phyloP scores from a whole-genome alignment of 768 basidiomycete genomes.

The Suillus decipiens region DNA sequence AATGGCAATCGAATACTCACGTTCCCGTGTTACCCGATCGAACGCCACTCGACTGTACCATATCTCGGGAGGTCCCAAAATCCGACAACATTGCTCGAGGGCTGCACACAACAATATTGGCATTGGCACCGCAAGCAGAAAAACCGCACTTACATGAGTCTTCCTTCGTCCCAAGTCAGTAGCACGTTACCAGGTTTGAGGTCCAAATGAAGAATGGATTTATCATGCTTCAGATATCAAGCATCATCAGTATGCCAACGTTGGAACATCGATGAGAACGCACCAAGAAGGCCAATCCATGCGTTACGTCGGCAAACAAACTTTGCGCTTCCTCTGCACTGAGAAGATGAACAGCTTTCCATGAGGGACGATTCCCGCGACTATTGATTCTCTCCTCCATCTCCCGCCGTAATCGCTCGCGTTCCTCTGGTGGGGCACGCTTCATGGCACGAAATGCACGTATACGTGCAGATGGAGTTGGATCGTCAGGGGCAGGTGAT shows the following conservation, averaged over 20 bases:
- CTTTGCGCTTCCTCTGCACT: slow-evolving; percentile 83
- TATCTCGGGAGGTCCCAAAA: slow-evolving; percentile 93
- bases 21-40: slow-evolving; percentile 96
- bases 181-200: slow-evolving; percentile 94
- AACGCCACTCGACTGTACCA: slow-evolving; percentile 65
- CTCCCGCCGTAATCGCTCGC: slow-evolving; percentile 57
- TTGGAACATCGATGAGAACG: slow-evolving; percentile 22
- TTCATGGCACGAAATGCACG: slow-evolving; percentile 74
- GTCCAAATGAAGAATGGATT: slow-evolving; percentile 88
- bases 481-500: slow-evolving; percentile 36
- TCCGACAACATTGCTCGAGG: slow-evolving; percentile 95
- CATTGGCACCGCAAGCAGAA: slow-evolving; percentile 1
- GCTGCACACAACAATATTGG: slow-evolving; percentile 37
- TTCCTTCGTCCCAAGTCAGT: slow-evolving; percentile 87
- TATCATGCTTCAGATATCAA: slow-evolving; percentile 57
- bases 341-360: slow-evolving; percentile 81
- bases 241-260: slow-evolving; percentile 13
- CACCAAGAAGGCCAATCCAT: slow-evolving; percentile 88
- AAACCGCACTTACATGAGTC: slow-evolving; percentile 59
- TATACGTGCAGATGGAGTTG: slow-evolving; percentile 71
- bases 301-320: slow-evolving; percentile 81
- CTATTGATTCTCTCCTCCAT: slow-evolving; percentile 36
- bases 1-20: slow-evolving; percentile 43
- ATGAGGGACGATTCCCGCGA: slow-evolving; percentile 34
- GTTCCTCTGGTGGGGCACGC: slow-evolving; percentile 62